Evolutionary conservation across 495 filamentous ascomycete species (phyloP).

Genomic region (Penicillium ucsense): DNA sequence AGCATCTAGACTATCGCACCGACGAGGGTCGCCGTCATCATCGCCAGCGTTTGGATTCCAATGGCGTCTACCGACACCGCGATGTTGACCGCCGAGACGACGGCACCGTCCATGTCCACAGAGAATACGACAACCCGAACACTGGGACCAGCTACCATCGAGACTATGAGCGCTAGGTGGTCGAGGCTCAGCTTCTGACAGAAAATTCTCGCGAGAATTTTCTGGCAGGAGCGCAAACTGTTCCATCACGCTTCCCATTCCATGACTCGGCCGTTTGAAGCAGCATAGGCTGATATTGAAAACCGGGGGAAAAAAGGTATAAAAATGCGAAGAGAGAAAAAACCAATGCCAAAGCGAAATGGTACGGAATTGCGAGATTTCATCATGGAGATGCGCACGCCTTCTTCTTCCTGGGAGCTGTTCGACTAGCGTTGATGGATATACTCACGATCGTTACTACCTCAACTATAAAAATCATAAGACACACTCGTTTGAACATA

Average conservation of each 20-base stretch:
- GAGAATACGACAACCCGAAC: slow-evolving; percentile 31
- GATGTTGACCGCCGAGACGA: slow-evolving; percentile 28
- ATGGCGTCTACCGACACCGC: slow-evolving; percentile 23
- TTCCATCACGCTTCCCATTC: no score
- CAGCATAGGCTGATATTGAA: no score
- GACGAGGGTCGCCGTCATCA: slow-evolving; percentile 24
- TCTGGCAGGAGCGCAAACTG: no score
- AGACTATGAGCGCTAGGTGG: slow-evolving; percentile 16
- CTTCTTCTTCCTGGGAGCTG: neutral
- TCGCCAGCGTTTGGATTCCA: slow-evolving; percentile 23
- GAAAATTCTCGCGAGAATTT: no score
- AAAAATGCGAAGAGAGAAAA: neutral
- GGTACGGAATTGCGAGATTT: neutral
- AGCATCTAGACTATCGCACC: slow-evolving; percentile 28
- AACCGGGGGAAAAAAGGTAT: no score
- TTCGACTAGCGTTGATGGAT: neutral
- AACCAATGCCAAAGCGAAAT: neutral
- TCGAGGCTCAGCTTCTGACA: no score
- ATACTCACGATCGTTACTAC: slow-evolving; percentile 1
- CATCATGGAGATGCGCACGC: neutral
- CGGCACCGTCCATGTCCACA: slow-evolving; percentile 24
- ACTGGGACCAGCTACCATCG: slow-evolving; percentile 29
- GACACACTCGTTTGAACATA: neutral
- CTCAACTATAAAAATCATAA: no score
- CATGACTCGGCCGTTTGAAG: no score